Evolutionary conservation across 2,329 filamentous ascomycete genomes (phyloP).

Genomic region (Calonectria naviculata): DNA sequence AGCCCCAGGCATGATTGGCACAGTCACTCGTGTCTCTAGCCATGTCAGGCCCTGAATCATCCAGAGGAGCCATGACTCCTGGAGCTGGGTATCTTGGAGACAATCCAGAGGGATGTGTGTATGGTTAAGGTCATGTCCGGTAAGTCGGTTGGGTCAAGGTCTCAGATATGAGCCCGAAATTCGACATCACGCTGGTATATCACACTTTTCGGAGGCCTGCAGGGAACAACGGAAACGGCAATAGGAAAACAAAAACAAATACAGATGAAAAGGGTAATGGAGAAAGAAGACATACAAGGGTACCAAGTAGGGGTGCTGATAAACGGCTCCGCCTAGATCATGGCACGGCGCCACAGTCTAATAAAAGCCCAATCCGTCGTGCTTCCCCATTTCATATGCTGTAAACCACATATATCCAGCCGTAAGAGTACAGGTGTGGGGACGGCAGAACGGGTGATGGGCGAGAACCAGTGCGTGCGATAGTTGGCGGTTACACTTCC

Average conservation of each 20-base stretch:
- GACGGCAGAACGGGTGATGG: conserved; percentile 37
- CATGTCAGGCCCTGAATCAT: not conserved
- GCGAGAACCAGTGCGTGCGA: conserved; percentile 39
- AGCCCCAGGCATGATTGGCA: conserved; percentile 42
- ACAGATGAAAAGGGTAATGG: not conserved
- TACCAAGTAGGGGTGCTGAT: conserved; percentile 19
- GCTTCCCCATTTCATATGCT: not conserved
- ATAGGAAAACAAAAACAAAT: not conserved
- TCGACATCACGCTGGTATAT: conserved; percentile 26
- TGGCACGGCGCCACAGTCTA: conserved; percentile 1
- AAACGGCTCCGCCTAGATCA: conserved; percentile 14
- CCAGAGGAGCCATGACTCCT: conserved; percentile 16
- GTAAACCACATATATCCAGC: not conserved
- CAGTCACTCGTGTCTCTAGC: conserved; percentile 28
- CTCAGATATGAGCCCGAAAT: conserved; percentile 35
- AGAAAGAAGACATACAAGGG: conserved; percentile 9
- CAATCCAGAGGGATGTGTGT: conserved; percentile 9
- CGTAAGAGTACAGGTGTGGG: conserved; percentile 32
- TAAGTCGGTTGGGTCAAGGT: conserved; percentile 18
- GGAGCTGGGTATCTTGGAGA: not conserved
- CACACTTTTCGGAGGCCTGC: not conserved
- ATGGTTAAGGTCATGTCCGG: conserved; percentile 26
- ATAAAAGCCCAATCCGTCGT: not conserved
- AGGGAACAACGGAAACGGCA: conserved; percentile 13
- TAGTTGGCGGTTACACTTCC: conserved; percentile 39